These are phyloP conservation scores for Pestalotiopsis sp. DNA, from an alignment of 2,329 filamentous ascomycete species.

Conservation along the genomic window DNA sequence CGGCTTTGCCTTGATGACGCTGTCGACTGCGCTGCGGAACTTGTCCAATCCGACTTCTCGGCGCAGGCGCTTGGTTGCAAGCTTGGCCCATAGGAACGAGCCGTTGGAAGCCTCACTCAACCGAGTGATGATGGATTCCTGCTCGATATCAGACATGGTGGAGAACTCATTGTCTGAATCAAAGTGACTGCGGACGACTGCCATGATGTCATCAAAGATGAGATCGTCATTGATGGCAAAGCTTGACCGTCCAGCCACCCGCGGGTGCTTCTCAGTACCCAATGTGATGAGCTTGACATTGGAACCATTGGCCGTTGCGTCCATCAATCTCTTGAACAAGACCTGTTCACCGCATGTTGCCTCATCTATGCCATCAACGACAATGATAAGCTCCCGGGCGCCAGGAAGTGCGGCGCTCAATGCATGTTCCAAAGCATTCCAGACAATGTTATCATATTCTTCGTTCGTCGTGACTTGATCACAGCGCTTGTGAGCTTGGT, in stretches of 20 bases:
- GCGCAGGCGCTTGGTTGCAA: conserved; percentile 31
- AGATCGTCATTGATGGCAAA: conserved; percentile 33
- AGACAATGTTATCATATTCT: conserved; percentile 37
- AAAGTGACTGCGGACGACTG: conserved; percentile 33
- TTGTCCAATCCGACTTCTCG: conserved; percentile 1
- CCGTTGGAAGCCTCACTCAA: conserved; percentile 35
- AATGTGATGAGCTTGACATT: conserved; percentile 34
- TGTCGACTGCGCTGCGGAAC: conserved; percentile 29
- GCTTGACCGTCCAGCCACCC: conserved; percentile 17
- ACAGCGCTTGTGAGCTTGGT: conserved; percentile 31
- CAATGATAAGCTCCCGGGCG: conserved; percentile 36
- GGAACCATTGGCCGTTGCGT: conserved; percentile 22
- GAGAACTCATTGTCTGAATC: conserved; percentile 25
- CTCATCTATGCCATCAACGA: conserved; percentile 41
- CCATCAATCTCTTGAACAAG: conserved; percentile 30
- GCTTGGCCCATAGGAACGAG: conserved; percentile 42
- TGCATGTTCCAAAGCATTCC: conserved; percentile 33
- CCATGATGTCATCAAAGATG: conserved; percentile 38
- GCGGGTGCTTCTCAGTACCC: conserved; percentile 23
- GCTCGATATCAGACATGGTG: conserved; percentile 31
- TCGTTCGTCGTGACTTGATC: conserved; percentile 23
- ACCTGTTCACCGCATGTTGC: conserved; percentile 29
- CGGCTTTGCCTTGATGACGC: conserved; percentile 25
- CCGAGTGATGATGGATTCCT: conserved; percentile 33
- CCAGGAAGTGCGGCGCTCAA: conserved; percentile 29